Evolutionary conservation across 768 basidiomycete genomes (phyloP), one percentile per base, ranked within the genome.

Genomic region (Suillus subluteus): DNA sequence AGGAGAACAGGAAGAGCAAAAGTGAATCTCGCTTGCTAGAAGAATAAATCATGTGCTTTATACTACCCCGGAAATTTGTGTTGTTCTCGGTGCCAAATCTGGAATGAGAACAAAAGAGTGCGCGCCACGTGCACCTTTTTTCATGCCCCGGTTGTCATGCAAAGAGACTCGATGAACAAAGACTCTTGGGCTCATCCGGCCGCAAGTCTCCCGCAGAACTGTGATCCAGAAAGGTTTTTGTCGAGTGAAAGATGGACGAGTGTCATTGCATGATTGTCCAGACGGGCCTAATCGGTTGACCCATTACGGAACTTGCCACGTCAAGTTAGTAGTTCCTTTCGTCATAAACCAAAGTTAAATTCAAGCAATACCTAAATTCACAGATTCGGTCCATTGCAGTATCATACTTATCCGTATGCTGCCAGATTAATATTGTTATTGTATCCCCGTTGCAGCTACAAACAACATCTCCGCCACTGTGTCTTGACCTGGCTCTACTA

Each of bases 91-190:
- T 30, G 13, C 40, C 55, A 56, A 44, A 65, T 43, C 21, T 13
- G 62, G 59, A 64, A 48, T 52, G 37, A 66, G 54, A 63, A 66
- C 66, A 66, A 66, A 37, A 63, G 62, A 43, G 15, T 59, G 5
- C 21, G 11, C n/a, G 11, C 48, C 32, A 56, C 55, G 32, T n/a
- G 21, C 54, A 30, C 26, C 52, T 30, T 30, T 30, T 9, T 21
- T 26, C 13, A 55, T 54, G 6, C 15, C 26, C 55, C 18, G 32
- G 55, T 56, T 12, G 55, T 21, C 6, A 56, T 35, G n/a, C 21
- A 56, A 37, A 37, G 30, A 56, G 32, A 30, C 15, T 52, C 26
- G 23, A 52, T 6, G 54, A 55, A 55, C 55, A 56, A 56, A 56
- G 55, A 35, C 55, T 32, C 5, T 35, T 35, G 3, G 15, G 15